A percentile compares a stretch with the other conserved stretches of the same genome.
Conservation (phyloP, 257 asterid genomes). For the Solanum habrochaites region DNA sequence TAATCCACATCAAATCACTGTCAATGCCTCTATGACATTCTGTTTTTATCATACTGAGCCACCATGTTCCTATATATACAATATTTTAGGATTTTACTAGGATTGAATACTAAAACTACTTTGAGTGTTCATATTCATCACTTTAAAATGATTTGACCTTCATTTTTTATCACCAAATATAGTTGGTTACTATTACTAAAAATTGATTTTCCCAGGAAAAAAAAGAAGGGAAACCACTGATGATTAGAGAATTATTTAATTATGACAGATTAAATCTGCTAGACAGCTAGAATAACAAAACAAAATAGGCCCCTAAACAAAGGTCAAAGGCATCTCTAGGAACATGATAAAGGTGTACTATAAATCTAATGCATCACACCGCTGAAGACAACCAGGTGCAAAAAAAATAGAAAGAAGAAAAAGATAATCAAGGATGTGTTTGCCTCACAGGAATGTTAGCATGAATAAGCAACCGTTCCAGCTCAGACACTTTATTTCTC, state of each 20-base stretch:
- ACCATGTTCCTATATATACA: background rate
- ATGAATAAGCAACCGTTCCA: conserved; percentile 63
- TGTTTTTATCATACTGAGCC: background rate
- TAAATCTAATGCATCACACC: background rate
- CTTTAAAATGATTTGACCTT: background rate
- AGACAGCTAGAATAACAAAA: background rate
- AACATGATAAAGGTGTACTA: background rate
- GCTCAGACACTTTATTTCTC: conserved; percentile 39
- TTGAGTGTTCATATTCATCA: background rate
- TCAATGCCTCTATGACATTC: background rate
- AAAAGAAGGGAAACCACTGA: background rate
- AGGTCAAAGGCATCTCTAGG: background rate
- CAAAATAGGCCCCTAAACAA: background rate
- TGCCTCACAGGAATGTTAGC: conserved; percentile 76
- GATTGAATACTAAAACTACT: background rate
- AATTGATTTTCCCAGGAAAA: background rate
- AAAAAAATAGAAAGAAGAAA: background rate
- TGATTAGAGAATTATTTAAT: background rate
- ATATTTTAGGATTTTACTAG: background rate
- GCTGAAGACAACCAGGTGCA: background rate
- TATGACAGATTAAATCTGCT: background rate
- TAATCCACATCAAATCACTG: background rate
- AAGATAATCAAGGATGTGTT: background rate
- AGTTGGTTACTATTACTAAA: background rate
- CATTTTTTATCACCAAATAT: background rate